Base-by-base conservation (phyloP, 140 eudicot species). In the Stevia rebaudiana region DNA sequence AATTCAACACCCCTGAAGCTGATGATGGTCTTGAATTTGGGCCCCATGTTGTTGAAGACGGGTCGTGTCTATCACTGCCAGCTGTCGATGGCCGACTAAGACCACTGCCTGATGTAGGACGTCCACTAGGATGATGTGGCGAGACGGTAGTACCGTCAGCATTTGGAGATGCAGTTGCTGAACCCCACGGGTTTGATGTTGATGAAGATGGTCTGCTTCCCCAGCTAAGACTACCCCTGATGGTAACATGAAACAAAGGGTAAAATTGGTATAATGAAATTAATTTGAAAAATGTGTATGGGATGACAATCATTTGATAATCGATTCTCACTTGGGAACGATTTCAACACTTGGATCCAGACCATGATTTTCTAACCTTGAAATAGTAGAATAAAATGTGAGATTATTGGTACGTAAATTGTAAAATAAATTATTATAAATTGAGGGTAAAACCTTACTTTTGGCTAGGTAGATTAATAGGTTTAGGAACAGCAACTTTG, bases 401-500 rank as follows among this genome's bases (percentile, higher is more conserved):
- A 81, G 76, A 57, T 16, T 50, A 46, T 36, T 41, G 8, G 31
- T 11, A 67, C 35, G 33, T 28, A 47, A 42, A 42, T 53, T 16
- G 8, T 18, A 40, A 58, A 48, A 36, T 5, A 49, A 5, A 4
- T 10, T 19, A 49, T 21, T 48, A 41, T 37, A 56, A 18, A 22
- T 40, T 15, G 15, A 50, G 49, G 22, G 36, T 57, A 66, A 66
- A 69, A 50, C 21, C 61, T 19, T 82, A 88, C 99, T 81, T 79
- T 74, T 94, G 99, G 81, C 99, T 94, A 53, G 99, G 99, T 78
- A 94, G 79, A 85, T 94, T 94, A 42, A 94, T 52, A 60, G 99
- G 99, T 74, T 94, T 94, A 36, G 99, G 99, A 65, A 83, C 99
- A 59, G 94, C 94, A 71, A 94, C 97, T 82, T 94, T 94, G 48